A percentile compares a stretch with the other conserved stretches of the same genome.
phyloP scores from a whole-genome alignment of 306 rosid genomes.

The Datisca glomerata region DNA sequence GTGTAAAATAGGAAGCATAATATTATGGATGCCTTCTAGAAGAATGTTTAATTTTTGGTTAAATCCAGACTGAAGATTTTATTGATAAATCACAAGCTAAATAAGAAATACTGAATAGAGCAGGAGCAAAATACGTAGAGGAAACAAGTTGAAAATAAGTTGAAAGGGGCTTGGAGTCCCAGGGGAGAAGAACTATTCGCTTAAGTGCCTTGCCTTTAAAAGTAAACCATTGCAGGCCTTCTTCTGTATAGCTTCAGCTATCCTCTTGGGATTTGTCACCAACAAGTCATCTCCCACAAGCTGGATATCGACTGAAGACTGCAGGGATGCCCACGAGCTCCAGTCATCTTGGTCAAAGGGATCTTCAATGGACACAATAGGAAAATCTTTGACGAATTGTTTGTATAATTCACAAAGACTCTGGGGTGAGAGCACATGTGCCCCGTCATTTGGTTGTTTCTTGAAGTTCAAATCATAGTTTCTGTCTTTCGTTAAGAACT shows the following conservation, averaged over 20 bases:
- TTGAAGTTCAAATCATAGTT: constrained; percentile 82
- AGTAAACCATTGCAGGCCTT: constrained; percentile 94
- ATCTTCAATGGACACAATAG: constrained; percentile 94
- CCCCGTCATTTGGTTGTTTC: constrained; percentile 89
- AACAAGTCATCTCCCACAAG: constrained; percentile 92
- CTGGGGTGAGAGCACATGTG: constrained; percentile 67
- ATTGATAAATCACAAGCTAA: too few species aligned
- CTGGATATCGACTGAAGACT: constrained; percentile 86
- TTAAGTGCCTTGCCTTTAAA: constrained; percentile 70
- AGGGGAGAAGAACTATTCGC: too few species aligned
- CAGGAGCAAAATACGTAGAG: background rate
- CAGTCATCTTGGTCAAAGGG: constrained; percentile 99
- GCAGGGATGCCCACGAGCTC: constrained; percentile 85
- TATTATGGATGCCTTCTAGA: too few species aligned
- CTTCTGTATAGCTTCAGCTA: constrained; percentile 72
- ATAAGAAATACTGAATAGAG: background rate
- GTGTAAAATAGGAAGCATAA: background rate
- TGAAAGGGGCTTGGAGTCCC: background rate
- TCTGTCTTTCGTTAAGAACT: constrained; percentile 74
- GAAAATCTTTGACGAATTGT: constrained; percentile 80
- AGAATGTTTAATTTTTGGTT: too few species aligned
- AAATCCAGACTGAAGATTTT: too few species aligned
- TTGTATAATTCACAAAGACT: constrained; percentile 64
- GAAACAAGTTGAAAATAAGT: background rate
- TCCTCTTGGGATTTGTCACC: constrained; percentile 92